Conservation (phyloP, 1,284 basidiomycete genomes). For the Fomitopsis pinicola region DNA sequence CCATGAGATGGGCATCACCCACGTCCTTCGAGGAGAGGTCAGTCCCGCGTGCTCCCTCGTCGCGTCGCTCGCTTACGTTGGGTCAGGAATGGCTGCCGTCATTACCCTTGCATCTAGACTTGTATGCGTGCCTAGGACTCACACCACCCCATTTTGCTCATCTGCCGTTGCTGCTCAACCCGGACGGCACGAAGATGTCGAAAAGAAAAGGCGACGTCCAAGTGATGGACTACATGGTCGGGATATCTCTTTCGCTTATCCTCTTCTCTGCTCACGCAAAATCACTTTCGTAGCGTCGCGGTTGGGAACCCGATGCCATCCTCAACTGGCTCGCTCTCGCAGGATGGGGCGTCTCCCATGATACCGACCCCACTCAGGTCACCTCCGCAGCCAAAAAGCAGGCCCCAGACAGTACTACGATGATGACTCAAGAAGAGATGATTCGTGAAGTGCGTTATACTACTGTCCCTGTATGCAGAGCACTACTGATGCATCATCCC, state of each 20-base stretch:
- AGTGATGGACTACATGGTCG: conserved; percentile 82
- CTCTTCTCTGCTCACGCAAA: neutral
- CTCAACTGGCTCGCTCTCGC: conserved; percentile 93
- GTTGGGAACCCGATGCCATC: conserved; percentile 89
- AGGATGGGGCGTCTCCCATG: conserved; percentile 75
- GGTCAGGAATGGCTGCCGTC: conserved; percentile 93
- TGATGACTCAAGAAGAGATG: conserved; percentile 65
- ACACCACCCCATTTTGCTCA: conserved; percentile 84
- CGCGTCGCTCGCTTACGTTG: neutral
- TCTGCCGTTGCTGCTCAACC: conserved; percentile 86
- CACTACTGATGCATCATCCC: neutral
- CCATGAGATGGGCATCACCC: conserved; percentile 92
- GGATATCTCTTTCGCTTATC: conserved; percentile 12
- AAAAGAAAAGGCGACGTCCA: conserved; percentile 90
- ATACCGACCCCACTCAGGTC: conserved; percentile 27
- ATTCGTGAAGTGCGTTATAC: conserved; percentile 44
- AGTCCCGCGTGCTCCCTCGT: conserved; percentile 12
- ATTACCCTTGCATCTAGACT: conserved; percentile 86
- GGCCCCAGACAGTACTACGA: conserved; percentile 59
- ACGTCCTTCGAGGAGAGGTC: conserved; percentile 93
- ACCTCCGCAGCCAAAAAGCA: conserved; percentile 20
- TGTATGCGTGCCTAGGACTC: conserved; percentile 80
- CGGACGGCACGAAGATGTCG: conserved; percentile 91
- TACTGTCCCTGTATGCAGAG: neutral
- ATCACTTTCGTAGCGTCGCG: conserved; percentile 43